These are phyloP conservation scores for Amaranthus cruentus DNA, from an alignment of 148 eudicot genomes.

Conservation along the genomic window DNA sequence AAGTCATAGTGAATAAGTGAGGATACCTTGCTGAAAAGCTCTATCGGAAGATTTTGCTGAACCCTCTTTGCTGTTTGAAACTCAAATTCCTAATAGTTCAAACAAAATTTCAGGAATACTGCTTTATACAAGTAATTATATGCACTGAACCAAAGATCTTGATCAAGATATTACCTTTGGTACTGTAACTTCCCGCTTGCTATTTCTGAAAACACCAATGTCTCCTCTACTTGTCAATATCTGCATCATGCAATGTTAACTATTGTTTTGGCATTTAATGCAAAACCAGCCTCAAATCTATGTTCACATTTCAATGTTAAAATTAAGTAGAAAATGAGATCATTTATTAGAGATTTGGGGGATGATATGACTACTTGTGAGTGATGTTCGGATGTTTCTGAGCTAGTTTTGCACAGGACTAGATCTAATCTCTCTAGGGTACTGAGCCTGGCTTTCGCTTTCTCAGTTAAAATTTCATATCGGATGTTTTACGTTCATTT, in stretches of 20 bases:
- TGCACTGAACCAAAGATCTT: constrained; percentile 8
- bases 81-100: constrained; percentile 53
- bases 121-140: constrained; percentile 1
- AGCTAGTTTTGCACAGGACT: too few species aligned
- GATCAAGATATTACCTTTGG: constrained; percentile 48
- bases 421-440: background rate
- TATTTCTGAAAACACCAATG: constrained; percentile 64
- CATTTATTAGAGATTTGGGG: too few species aligned
- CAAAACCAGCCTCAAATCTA: background rate
- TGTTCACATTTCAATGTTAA: too few species aligned
- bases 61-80: constrained; percentile 60
- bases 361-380: too few species aligned
- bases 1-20: background rate
- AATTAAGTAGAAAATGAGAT: too few species aligned
- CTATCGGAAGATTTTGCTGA: constrained; percentile 61
- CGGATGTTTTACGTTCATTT: background rate
- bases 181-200: constrained; percentile 63
- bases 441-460: background rate
- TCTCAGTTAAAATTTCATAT: background rate
- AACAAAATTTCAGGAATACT: background rate
- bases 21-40: constrained; percentile 79
- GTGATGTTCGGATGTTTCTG: too few species aligned
- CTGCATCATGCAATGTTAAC: constrained; percentile 34
- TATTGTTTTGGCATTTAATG: background rate
- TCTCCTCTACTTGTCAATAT: constrained; percentile 83